Evolutionary conservation across 495 filamentous ascomycete species (phyloP).

Genomic region (Xylaria nigripes): DNA sequence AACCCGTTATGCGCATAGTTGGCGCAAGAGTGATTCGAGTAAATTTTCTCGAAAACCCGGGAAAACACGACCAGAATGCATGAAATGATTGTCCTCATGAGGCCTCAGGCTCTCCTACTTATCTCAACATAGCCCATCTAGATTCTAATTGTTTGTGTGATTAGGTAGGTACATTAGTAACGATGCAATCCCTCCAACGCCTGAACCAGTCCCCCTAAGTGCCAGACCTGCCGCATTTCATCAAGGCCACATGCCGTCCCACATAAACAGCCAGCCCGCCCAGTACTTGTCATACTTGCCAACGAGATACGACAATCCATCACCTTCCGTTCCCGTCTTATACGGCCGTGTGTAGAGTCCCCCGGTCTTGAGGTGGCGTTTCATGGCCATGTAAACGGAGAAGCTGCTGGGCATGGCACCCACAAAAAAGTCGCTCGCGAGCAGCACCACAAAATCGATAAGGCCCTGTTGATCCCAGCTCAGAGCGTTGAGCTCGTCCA

Average conservation of each 20-base stretch:
- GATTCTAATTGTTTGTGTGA: not conserved
- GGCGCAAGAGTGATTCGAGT: too few relatives aligned
- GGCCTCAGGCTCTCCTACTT: too few relatives aligned
- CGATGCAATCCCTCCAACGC: not conserved
- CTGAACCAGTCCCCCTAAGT: too few relatives aligned
- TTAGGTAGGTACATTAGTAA: not conserved
- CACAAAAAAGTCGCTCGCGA: conserved; percentile 35
- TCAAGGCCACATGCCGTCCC: conserved; percentile 40
- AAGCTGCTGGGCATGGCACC: conserved; percentile 41
- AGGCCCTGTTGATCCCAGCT: conserved; percentile 42
- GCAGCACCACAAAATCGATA: conserved; percentile 33
- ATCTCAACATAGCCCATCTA: not conserved
- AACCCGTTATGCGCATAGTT: too few relatives aligned
- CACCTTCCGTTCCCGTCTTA: conserved; percentile 35
- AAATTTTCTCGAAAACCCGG: too few relatives aligned
- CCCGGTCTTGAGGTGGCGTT: conserved; percentile 32
- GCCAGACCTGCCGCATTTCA: not conserved
- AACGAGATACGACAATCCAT: conserved; percentile 36
- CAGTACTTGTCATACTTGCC: conserved; percentile 37
- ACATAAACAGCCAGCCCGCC: conserved; percentile 41
- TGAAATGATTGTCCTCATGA: too few relatives aligned
- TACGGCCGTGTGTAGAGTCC: conserved; percentile 37
- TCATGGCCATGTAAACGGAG: conserved; percentile 37
- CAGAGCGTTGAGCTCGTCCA: conserved; percentile 27
- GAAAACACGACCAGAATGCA: too few relatives aligned